A percentile compares a stretch with the other conserved stretches of the same genome.
Evolutionary conservation across 192 early-diverging fungal species (phyloP).

Genomic region (Entomortierella lignicola): DNA sequence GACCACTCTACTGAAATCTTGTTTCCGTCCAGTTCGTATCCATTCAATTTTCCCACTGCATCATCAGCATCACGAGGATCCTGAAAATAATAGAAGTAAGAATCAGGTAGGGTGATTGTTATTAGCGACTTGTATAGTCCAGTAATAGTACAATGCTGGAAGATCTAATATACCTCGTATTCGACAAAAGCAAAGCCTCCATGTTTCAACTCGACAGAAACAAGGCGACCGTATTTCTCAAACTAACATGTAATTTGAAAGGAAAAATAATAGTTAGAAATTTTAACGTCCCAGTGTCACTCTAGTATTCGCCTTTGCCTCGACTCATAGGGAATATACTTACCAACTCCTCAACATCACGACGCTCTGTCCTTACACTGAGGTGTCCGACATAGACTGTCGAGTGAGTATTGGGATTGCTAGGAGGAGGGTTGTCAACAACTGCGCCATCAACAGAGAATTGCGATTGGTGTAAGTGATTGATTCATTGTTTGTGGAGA

Average conservation of each 20-base stretch:
- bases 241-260: constrained; percentile 38
- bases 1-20: constrained; percentile 64
- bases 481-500: no score
- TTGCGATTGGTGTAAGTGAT: not conserved
- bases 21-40: constrained; percentile 62
- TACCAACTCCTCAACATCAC: constrained; percentile 68
- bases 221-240: constrained; percentile 62
- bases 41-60: constrained; percentile 62
- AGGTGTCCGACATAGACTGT: constrained; percentile 65
- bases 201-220: constrained; percentile 64
- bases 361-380: constrained; percentile 58
- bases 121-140: not conserved
- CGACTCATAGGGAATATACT: not conserved
- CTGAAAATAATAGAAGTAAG: constrained; percentile 20
- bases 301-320: no score
- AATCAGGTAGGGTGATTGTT: not conserved
- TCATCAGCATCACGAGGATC: constrained; percentile 65
- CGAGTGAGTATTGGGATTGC: constrained; percentile 33
- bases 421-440: constrained; percentile 22
- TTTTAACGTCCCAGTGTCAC: no score
- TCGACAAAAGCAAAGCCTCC: constrained; percentile 68
- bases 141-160: no score
- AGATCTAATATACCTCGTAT: constrained; percentile 53
- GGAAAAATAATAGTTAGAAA: not conserved
- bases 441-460: constrained; percentile 23